Evolutionary conservation across 73 alveolate genomes (phyloP).

Genomic region (Vitrella brassicaformis): DNA sequence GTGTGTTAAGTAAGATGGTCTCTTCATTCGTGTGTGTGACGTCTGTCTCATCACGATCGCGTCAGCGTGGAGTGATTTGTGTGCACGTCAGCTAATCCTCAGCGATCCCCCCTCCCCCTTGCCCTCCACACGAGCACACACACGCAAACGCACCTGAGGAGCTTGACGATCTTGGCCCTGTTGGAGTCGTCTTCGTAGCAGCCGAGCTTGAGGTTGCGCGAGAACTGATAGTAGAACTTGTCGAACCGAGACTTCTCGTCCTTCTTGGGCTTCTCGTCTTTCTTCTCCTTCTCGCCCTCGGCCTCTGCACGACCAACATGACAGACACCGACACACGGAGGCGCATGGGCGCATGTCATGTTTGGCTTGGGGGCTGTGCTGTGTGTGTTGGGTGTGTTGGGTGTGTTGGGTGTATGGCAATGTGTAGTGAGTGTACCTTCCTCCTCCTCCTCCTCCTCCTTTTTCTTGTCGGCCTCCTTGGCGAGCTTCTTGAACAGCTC

Average conservation of each 20-base stretch:
- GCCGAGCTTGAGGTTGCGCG: constrained; percentile 92
- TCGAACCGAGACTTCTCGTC: constrained; percentile 62
- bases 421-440: not conserved
- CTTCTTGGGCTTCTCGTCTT: constrained; percentile 58
- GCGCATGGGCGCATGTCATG: too few relatives aligned
- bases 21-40: too few relatives aligned
- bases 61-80: too few relatives aligned
- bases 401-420: not conserved
- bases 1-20: too few relatives aligned
- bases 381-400: not conserved
- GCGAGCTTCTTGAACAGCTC: constrained; percentile 74
- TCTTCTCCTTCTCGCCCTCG: constrained; percentile 41
- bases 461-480: constrained; percentile 66
- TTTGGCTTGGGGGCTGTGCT: too few relatives aligned
- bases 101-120: constrained; percentile 41
- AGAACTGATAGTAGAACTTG: constrained; percentile 88
- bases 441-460: constrained; percentile 61
- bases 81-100: too few relatives aligned
- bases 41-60: too few relatives aligned
- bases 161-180: constrained; percentile 89
- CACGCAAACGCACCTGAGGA: constrained; percentile 84
- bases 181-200: constrained; percentile 94
- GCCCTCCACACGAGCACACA: too few relatives aligned
- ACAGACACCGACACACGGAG: too few relatives aligned
- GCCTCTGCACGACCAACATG: constrained; percentile 55